A percentile compares a stretch with the other conserved stretches of the same genome.
Evolutionary conservation across 2,329 filamentous ascomycete genomes (phyloP).

Genomic region (Colletotrichum filicis): DNA sequence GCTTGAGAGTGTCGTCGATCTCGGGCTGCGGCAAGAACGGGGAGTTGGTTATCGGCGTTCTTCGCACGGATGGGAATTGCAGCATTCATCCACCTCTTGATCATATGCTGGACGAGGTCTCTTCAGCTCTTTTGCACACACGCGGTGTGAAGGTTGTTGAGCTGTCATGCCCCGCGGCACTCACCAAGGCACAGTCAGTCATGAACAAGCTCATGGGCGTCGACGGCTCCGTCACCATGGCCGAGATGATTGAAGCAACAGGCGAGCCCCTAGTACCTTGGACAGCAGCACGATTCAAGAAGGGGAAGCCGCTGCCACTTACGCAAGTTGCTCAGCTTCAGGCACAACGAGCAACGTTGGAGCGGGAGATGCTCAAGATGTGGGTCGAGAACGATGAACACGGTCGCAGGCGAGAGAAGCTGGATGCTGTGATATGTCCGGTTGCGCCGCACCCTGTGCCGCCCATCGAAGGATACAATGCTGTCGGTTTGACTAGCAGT

Average conservation of each 20-base stretch:
- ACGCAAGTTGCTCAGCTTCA: slow-evolving; percentile 9
- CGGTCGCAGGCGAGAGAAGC: not conserved
- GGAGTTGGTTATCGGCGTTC: slow-evolving; percentile 20
- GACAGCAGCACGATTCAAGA: slow-evolving; percentile 16
- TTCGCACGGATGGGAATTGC: slow-evolving; percentile 26
- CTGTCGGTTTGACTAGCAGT: slow-evolving; percentile 45
- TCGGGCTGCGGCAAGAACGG: slow-evolving; percentile 11
- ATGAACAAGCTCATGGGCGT: slow-evolving; percentile 32
- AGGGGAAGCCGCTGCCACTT: not conserved
- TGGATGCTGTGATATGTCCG: slow-evolving; percentile 69
- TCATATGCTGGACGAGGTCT: slow-evolving; percentile 24
- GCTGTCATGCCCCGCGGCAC: not conserved
- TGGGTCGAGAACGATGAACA: slow-evolving; percentile 22
- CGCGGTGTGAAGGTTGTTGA: not conserved
- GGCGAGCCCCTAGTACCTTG: slow-evolving; percentile 26
- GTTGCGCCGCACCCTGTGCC: slow-evolving; percentile 70
- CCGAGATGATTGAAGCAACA: slow-evolving; percentile 19
- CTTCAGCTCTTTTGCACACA: not conserved
- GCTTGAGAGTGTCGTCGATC: not conserved
- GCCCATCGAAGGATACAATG: slow-evolving; percentile 47
- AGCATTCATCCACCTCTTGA: slow-evolving; percentile 13
- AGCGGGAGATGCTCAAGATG: slow-evolving; percentile 21
- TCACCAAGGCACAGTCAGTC: slow-evolving; percentile 19
- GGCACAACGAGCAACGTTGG: slow-evolving; percentile 15
- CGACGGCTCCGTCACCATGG: slow-evolving; percentile 8